Percentiles rank a stretch among this genome's conserved stretches.
Evolutionary conservation across 345 rosid species (phyloP).

Genomic region (Euphorbia tirucalli): DNA sequence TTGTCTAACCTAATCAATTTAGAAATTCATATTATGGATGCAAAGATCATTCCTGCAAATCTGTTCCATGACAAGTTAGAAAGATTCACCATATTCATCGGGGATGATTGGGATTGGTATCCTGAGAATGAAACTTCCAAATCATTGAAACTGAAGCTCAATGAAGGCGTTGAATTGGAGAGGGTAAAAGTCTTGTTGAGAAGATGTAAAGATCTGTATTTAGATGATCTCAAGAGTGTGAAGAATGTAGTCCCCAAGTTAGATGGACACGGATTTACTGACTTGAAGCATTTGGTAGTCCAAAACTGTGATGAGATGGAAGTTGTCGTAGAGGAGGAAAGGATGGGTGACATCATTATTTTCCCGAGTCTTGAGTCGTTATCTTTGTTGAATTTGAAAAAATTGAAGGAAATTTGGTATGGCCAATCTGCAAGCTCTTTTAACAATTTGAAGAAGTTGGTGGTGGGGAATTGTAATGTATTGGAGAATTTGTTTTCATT

Average conservation of each 20-base stretch:
- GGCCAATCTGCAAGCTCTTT: slow-evolving; percentile 2
- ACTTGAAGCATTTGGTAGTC: neutral
- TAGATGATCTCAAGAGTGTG: slow-evolving; percentile 8
- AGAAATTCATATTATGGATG: slow-evolving; percentile 9
- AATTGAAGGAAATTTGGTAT: slow-evolving; percentile 15
- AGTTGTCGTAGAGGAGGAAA: neutral
- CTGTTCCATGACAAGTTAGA: slow-evolving; percentile 6
- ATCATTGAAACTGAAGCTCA: slow-evolving; percentile 19
- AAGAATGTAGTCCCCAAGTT: neutral
- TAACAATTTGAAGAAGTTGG: slow-evolving; percentile 1
- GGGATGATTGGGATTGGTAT: slow-evolving; percentile 16
- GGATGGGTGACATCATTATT: neutral
- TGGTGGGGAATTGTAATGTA: slow-evolving; percentile 8
- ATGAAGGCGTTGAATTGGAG: neutral
- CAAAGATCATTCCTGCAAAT: neutral
- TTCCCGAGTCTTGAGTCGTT: slow-evolving; percentile 15
- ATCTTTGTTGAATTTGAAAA: slow-evolving; percentile 1
- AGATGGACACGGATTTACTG: neutral
- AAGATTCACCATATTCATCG: slow-evolving; percentile 16
- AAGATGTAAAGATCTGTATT: neutral
- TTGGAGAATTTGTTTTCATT: slow-evolving; percentile 20
- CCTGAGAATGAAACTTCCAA: neutral
- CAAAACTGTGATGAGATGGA: slow-evolving; percentile 4
- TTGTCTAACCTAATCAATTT: neutral
- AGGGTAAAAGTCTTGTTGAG: neutral